A percentile compares a stretch with the other conserved stretches of the same genome.
phyloP scores from a whole-genome alignment of 2,329 filamentous ascomycete genomes.

The Penicillium hesseltinei region DNA sequence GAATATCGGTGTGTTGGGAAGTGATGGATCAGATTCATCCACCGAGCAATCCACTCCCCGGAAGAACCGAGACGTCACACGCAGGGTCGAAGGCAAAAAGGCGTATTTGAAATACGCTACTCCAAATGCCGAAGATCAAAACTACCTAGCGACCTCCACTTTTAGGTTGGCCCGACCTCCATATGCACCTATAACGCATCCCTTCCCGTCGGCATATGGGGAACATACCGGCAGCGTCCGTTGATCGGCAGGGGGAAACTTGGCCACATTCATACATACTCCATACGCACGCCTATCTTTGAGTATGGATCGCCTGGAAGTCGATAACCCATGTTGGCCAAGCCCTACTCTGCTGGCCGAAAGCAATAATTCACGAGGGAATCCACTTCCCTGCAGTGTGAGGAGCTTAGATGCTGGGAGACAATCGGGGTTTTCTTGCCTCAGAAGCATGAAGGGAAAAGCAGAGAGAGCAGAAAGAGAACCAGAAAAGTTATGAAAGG shows the following conservation, averaged over 20 bases:
- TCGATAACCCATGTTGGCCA: not conserved
- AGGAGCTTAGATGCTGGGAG: not conserved
- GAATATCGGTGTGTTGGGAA: not conserved
- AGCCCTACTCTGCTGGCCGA: not conserved
- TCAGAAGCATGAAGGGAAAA: not conserved
- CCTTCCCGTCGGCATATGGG: not conserved
- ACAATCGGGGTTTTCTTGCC: not conserved
- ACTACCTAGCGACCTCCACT: not conserved
- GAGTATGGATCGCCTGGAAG: not conserved
- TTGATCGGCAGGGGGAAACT: not conserved
- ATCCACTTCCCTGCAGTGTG: slow-evolving; percentile 5
- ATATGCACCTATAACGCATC: not conserved
- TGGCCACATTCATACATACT: not conserved
- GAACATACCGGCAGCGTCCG: not conserved
- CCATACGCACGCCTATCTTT: not conserved
- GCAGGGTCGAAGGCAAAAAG: not conserved
- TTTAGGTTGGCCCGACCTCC: not conserved
- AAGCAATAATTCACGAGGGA: slow-evolving; percentile 4
- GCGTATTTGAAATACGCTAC: not conserved
- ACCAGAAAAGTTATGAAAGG: slow-evolving; percentile 21
- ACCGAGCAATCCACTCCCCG: not conserved
- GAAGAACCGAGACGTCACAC: not conserved
- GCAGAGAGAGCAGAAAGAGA: not conserved
- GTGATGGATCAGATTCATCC: not conserved
- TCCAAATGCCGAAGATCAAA: not conserved